Conservation (phyloP, 106 monocot genomes). For the Apostasia shenzhenica region DNA sequence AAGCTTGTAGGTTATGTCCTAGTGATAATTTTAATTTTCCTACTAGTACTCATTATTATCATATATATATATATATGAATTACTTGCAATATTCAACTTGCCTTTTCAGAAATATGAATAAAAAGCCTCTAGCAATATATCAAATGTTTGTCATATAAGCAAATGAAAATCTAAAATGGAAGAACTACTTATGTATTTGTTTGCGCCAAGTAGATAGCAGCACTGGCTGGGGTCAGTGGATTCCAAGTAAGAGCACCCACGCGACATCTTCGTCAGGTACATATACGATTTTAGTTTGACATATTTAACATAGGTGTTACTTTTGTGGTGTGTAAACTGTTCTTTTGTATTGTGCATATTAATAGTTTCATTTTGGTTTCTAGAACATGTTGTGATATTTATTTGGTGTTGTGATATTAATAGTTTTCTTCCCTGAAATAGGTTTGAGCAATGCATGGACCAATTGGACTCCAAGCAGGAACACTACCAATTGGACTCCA, state of each 20-base stretch:
- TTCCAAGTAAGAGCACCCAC: constrained; percentile 9
- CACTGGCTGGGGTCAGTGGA: constrained; percentile 29
- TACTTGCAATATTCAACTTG: not conserved
- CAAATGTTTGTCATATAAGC: not conserved
- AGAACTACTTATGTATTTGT: not conserved
- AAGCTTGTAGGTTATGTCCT: too few species aligned
- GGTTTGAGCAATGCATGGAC: not conserved
- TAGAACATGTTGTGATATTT: too few species aligned
- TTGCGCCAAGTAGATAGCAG: constrained; percentile 12
- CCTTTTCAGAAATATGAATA: constrained; percentile 37
- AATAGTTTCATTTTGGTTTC: too few species aligned
- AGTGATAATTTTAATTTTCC: too few species aligned
- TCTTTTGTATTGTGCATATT: not conserved
- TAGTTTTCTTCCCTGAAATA: not conserved
- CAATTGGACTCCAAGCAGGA: not conserved
- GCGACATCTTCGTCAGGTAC: not conserved
- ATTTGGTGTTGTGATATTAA: too few species aligned
- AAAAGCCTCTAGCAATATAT: too few species aligned
- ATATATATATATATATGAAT: too few species aligned
- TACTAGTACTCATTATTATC: too few species aligned
- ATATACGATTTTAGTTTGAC: too few species aligned
- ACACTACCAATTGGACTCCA: not conserved
- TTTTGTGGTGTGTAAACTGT: not conserved
- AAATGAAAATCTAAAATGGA: not conserved
- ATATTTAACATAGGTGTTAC: too few species aligned